Base-by-base conservation (phyloP, 2,329 filamentous ascomycete species). In the Alternaria atra region DNA sequence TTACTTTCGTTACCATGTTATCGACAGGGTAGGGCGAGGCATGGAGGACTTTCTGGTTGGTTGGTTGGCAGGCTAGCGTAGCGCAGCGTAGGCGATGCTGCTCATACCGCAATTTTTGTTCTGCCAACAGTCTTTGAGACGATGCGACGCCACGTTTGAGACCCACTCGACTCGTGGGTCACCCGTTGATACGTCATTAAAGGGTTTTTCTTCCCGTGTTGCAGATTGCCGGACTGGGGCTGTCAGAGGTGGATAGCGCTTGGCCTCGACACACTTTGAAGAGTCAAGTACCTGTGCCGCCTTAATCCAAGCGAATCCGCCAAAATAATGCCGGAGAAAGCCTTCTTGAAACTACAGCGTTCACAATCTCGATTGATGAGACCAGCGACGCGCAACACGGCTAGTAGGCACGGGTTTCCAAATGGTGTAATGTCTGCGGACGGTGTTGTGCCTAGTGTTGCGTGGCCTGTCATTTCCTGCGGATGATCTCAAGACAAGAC, bases 151-250 rank as follows among this genome's bases (percentile, higher is more conserved):
- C 75, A 78, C 73, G 73, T 74, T 76, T 54, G 61, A 52, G 74
- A 70, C 70, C 75, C 75, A 78, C 74, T 66, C 65, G 63, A 75
- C 72, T 77, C 73, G 73, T 76, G 74, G 75, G 66, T 66, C 52
- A 63, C 59, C 63, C 63, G 64, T 53, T 32, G 65, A 65, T 75
- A 77, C 76, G 76, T 78, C 76, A 78, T 78, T 57, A 70, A 67
- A 64, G 67, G 71, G 37, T 57, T 62, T 62, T 57, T 60, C 67
- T 75, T 75, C 68, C 73, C 72, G 72, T 67, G 71, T 71, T 64
- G 70, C 69, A 74, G 69, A 74, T 72, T 75, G 68, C 69, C 67
- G 70, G 68, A 69, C 63, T 71, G 71, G 70, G 68, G 69, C 66
- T 74, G 71, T 70, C 65, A 75, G 63, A 68, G 61, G 64, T 66